Base-by-base conservation (phyloP, 2,329 filamentous ascomycete genomes). In the Neoarthrinium moseri region DNA sequence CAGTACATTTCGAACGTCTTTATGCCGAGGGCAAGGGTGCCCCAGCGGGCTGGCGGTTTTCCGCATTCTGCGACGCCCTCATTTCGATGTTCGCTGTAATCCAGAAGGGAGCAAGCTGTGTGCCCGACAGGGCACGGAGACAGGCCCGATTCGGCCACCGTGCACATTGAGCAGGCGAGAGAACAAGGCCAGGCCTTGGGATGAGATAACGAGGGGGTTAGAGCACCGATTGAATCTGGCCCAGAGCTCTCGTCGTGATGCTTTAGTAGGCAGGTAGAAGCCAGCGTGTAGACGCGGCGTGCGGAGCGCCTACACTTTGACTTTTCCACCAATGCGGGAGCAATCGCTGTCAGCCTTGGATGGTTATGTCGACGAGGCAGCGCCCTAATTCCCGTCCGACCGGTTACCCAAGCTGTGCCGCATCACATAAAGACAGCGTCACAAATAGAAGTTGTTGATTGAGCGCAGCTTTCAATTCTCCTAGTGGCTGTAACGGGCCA, bases 191-290 rank as follows among this genome's bases (percentile, higher is more conserved):
- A 43, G 11, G 33, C 17, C 18, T 24, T 43, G 27, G 12, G 26
- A 33, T 21, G 18, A 32, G 39, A 43, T 43, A 43, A 43, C 17
- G n/a, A 43, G 29, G 39, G 21, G 26, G 18, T 17, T n/a, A 43
- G 39, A 43, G 18, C 26, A 30, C 27, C 26, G 17, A 13, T 34
- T n/a, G 33, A 43, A 22, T 24, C 18, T 32, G 39, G 27, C 22
- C 23, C 20, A 32, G 39, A 33, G 24, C 22, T 22, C 18, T 23
- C 26, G 18, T 30, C 17, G 29, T 29, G 27, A 33, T 22, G 39
- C 39, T 43, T 29, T 43, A 43, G 26, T 32, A 43, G 39, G 39
- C 39, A 43, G 39, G 39, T 43, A 32, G 39, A 43, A 33, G 18
- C 17, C 21, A 26, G 11, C 18, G 39, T 22, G 11, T 30, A 17